These are phyloP conservation scores for Phylloporus sp. DNA, from an alignment of 1,284 basidiomycete genomes.

Conservation along the genomic window DNA sequence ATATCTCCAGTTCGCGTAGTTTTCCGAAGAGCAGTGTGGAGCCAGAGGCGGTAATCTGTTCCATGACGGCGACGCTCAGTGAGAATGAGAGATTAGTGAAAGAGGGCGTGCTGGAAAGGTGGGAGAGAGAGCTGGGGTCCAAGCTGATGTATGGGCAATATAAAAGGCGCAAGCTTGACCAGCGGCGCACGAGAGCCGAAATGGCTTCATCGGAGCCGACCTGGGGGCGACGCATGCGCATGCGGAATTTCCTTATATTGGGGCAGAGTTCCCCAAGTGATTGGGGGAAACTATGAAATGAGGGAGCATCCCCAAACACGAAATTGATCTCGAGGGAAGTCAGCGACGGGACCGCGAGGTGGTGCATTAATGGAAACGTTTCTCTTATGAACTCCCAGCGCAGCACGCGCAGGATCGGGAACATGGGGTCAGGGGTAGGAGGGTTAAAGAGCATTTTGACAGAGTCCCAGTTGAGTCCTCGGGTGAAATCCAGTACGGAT, in stretches of 20 bases:
- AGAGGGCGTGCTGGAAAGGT: conserved; percentile 3
- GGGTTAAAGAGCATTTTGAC: conserved; percentile 8
- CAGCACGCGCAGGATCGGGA: conserved; percentile 5
- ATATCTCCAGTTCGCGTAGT: conserved; percentile 4
- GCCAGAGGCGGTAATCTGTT: not conserved
- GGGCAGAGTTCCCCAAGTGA: conserved; percentile 7
- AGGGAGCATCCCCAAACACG: conserved; percentile 4
- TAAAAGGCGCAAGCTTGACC: conserved; percentile 3
- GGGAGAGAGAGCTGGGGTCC: not conserved
- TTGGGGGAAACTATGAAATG: conserved; percentile 2
- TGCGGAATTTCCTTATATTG: conserved; percentile 2
- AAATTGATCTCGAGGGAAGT: conserved; percentile 9
- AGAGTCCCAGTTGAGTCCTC: conserved; percentile 6
- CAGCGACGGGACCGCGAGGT: conserved; percentile 4
- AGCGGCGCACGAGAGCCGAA: not conserved
- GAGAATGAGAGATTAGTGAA: conserved; percentile 2
- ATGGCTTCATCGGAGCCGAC: conserved; percentile 3
- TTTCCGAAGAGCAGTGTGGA: not conserved
- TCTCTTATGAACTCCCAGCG: conserved; percentile 12
- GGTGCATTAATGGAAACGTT: conserved; percentile 10
- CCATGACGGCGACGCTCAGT: not conserved
- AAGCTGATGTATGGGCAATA: conserved; percentile 4
- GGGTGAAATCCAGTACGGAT: conserved; percentile 3
- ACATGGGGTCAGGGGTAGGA: conserved; percentile 7
- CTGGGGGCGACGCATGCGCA: conserved; percentile 9